phyloP scores from a whole-genome alignment of 805 yeast genomes.

The Candida insectorum region DNA sequence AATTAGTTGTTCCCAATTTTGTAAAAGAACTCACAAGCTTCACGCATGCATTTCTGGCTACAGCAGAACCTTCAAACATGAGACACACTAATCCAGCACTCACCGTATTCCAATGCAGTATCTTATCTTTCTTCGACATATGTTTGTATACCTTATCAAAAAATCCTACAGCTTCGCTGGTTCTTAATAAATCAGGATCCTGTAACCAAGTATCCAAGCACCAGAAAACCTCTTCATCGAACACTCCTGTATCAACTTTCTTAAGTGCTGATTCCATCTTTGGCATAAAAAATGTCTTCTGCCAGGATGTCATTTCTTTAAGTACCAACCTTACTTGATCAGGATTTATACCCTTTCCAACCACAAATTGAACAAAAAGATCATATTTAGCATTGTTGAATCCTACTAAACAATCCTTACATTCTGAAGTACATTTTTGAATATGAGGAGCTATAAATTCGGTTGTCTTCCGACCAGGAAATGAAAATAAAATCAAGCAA shows the following conservation, averaged over 20 bases:
- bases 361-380: conserved; percentile 50
- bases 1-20: too few relatives aligned
- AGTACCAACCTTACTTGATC: conserved; percentile 30
- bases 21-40: too few relatives aligned
- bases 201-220: too few relatives aligned
- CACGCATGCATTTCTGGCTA: too few relatives aligned
- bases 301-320: conserved; percentile 34
- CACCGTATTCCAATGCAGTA: too few relatives aligned
- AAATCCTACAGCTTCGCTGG: too few relatives aligned
- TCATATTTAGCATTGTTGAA: conserved; percentile 54
- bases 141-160: too few relatives aligned
- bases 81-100: conserved; percentile 1
- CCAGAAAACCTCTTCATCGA: too few relatives aligned
- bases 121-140: too few relatives aligned
- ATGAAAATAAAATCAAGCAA: conserved; percentile 58
- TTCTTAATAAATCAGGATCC: too few relatives aligned
- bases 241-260: too few relatives aligned
- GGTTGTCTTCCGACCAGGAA: conserved; percentile 46
- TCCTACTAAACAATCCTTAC: conserved; percentile 51
- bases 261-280: background rate
- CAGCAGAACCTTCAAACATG: background rate
- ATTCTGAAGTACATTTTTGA: conserved; percentile 38
- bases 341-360: too few relatives aligned
- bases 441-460: conserved; percentile 41
- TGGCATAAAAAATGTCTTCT: conserved; percentile 8